A percentile compares a stretch with the other conserved stretches of the same genome.
Conservation (phyloP, 164 flowering plant species). For the Pachysandra terminalis region DNA sequence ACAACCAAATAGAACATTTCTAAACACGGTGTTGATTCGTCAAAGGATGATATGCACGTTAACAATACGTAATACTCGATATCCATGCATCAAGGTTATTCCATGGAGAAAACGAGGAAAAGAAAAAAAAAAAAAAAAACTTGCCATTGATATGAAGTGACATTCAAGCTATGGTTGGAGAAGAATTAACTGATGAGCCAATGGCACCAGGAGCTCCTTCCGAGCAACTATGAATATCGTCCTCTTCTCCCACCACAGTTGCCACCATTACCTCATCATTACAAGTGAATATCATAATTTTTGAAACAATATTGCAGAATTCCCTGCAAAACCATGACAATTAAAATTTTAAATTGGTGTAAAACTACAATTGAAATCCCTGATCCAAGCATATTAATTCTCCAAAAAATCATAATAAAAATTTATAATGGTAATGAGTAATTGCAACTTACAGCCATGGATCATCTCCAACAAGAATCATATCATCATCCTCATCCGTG, state of each 20-base stretch:
- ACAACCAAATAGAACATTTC: too few species aligned
- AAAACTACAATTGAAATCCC: too few species aligned
- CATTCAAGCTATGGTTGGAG: slow-evolving; percentile 1
- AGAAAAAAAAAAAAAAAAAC: too few species aligned
- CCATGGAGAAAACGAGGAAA: too few species aligned
- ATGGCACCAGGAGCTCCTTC: slow-evolving; percentile 3
- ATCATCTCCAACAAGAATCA: slow-evolving; percentile 33
- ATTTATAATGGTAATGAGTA: not conserved
- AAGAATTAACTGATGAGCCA: slow-evolving; percentile 5
- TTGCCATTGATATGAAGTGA: not conserved
- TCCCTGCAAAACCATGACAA: slow-evolving; percentile 23
- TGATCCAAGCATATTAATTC: too few species aligned
- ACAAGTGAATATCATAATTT: slow-evolving; percentile 27
- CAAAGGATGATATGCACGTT: too few species aligned
- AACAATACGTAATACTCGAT: too few species aligned
- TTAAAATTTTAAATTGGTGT: not conserved
- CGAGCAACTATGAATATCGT: slow-evolving; percentile 19
- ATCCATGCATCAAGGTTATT: too few species aligned
- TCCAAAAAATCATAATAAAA: too few species aligned
- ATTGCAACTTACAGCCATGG: slow-evolving; percentile 26
- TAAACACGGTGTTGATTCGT: too few species aligned
- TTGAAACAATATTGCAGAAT: slow-evolving; percentile 26
- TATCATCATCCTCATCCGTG: slow-evolving; percentile 22
- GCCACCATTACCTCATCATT: slow-evolving; percentile 14
- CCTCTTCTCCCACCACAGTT: slow-evolving; percentile 6